Conservation (phyloP, 2,329 filamentous ascomycete genomes). For the Bipolaris sorokiniana region DNA sequence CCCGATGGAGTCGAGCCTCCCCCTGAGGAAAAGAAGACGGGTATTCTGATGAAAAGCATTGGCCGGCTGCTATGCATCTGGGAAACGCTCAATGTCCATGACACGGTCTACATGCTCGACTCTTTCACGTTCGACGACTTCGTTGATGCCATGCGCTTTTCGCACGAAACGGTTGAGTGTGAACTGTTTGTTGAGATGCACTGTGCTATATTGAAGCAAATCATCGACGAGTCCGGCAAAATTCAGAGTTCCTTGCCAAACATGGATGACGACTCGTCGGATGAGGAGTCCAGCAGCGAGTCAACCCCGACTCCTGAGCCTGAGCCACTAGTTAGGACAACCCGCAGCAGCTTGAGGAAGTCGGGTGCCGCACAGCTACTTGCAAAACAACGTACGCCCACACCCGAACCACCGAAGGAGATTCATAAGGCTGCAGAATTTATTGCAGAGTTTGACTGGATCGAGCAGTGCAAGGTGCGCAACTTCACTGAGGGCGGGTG, state of each 20-base stretch:
- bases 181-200: slow-evolving; percentile 90
- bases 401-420: slow-evolving; percentile 44
- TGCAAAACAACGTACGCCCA: slow-evolving; percentile 47
- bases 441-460: slow-evolving; percentile 78
- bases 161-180: slow-evolving; percentile 75
- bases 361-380: slow-evolving; percentile 68
- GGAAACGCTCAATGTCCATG: slow-evolving; percentile 98
- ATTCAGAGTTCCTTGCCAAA: slow-evolving; percentile 80
- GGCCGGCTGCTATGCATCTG: slow-evolving; percentile 86
- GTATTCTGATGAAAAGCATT: slow-evolving; percentile 83
- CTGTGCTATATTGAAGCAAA: slow-evolving; percentile 85
- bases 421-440: slow-evolving; percentile 76
- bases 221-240: slow-evolving; percentile 81
- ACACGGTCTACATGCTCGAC: slow-evolving; percentile 89
- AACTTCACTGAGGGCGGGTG: slow-evolving; percentile 89
- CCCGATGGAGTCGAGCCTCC: slow-evolving; percentile 46
- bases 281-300: slow-evolving; percentile 60
- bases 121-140: slow-evolving; percentile 99
- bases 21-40: slow-evolving; percentile 49
- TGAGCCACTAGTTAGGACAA: slow-evolving; percentile 78
- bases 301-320: slow-evolving; percentile 63
- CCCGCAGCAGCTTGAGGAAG: slow-evolving; percentile 84
- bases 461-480: slow-evolving; percentile 79
- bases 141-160: slow-evolving; percentile 81
- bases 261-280: slow-evolving; percentile 55